These are phyloP conservation scores for Serendipita vermifera DNA, from an alignment of 768 basidiomycete species.

Conservation along the genomic window DNA sequence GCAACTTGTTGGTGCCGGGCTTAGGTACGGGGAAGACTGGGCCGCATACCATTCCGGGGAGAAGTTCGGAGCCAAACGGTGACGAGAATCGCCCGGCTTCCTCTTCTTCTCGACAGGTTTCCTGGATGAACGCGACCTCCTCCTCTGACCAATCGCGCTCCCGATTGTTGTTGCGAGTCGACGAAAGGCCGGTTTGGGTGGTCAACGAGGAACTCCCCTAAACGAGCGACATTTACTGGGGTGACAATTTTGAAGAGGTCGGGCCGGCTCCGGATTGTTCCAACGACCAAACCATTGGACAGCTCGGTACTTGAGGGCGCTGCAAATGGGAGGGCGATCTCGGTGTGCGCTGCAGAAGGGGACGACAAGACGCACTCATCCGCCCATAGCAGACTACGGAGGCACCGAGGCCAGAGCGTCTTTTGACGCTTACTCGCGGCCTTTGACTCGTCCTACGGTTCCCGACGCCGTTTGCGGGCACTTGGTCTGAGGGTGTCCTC, in stretches of 20 bases:
- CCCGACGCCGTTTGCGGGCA: too few species aligned
- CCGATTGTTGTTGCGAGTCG: conserved; percentile 20
- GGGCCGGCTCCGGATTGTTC: too few species aligned
- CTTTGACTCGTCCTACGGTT: too few species aligned
- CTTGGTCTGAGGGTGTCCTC: too few species aligned
- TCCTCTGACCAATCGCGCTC: not conserved
- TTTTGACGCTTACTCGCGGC: too few species aligned
- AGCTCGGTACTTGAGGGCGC: too few species aligned
- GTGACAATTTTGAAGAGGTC: conserved; percentile 28
- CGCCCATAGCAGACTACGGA: too few species aligned
- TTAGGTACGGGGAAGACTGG: conserved; percentile 32
- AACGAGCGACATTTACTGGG: conserved; percentile 25
- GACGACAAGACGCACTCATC: too few species aligned
- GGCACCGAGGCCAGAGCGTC: too few species aligned
- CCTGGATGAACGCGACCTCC: conserved; percentile 19
- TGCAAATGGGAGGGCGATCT: too few species aligned
- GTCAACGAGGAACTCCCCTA: conserved; percentile 19
- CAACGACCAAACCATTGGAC: too few species aligned
- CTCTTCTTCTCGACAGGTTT: conserved; percentile 20
- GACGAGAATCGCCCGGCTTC: conserved; percentile 17
- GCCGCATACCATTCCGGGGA: conserved; percentile 33
- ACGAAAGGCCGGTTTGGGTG: conserved; percentile 33
- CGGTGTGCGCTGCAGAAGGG: too few species aligned
- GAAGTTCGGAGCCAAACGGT: conserved; percentile 25
- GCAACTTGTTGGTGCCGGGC: conserved; percentile 22